Conservation (phyloP, 2,329 filamentous ascomycete species). For the Epichloe sylvatica region DNA sequence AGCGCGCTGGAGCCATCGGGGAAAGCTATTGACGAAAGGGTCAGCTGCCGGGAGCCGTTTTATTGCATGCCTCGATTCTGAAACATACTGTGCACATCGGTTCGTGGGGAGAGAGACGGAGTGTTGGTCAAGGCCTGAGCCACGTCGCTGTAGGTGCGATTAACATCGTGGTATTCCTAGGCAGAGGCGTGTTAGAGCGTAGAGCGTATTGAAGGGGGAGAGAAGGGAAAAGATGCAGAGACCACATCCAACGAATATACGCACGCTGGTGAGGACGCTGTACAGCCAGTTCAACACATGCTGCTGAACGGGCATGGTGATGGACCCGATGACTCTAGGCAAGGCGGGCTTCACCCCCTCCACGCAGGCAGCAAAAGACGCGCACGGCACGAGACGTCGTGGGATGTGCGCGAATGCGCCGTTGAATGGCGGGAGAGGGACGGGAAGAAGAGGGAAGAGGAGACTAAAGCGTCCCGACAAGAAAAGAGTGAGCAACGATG, state of each 20-base stretch:
- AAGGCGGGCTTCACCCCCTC: neutral
- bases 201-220: neutral
- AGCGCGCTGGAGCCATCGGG: conserved; percentile 78
- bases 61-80: neutral
- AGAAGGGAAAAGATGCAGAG: neutral
- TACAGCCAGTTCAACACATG: conserved; percentile 92
- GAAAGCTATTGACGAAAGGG: conserved; percentile 50
- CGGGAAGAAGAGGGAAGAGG: neutral
- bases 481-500: too few species aligned
- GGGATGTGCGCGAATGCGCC: neutral
- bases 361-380: too few species aligned
- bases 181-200: neutral
- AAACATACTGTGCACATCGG: conserved; percentile 81
- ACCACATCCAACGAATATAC: conserved; percentile 9
- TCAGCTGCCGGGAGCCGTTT: conserved; percentile 6
- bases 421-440: neutral
- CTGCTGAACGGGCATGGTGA: conserved; percentile 60
- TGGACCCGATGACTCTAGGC: neutral
- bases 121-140: conserved; percentile 69
- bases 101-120: conserved; percentile 67
- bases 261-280: conserved; percentile 68
- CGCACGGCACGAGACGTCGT: neutral
- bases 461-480: neutral
- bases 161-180: conserved; percentile 87
- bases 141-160: conserved; percentile 83